phyloP scores from a whole-genome alignment of 495 filamentous ascomycete species.

The Astrocystis sublimbata region DNA sequence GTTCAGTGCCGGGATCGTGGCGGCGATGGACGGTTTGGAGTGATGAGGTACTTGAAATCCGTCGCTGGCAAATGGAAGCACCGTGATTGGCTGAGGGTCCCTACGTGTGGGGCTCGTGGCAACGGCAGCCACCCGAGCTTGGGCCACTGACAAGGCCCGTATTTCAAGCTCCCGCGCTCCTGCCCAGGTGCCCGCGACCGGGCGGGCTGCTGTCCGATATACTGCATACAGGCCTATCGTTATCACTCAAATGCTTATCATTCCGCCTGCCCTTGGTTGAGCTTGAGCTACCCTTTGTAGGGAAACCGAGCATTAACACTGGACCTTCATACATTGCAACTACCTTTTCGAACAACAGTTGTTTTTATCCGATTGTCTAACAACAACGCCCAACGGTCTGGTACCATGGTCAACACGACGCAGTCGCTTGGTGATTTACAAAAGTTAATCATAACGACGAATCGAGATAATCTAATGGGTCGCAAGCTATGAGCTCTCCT shows the following conservation, averaged over 20 bases:
- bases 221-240: neutral
- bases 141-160: conserved; percentile 16
- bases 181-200: neutral
- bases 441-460: neutral
- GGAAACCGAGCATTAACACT: neutral
- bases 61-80: conserved; percentile 25
- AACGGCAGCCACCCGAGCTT: conserved; percentile 11
- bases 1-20: conserved; percentile 16
- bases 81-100: conserved; percentile 26
- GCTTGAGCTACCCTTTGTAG: neutral
- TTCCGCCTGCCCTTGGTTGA: too few relatives aligned
- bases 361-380: neutral
- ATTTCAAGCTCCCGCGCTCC: neutral
- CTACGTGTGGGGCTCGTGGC: conserved; percentile 12
- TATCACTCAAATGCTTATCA: conserved; percentile 8
- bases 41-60: conserved; percentile 35
- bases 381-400: too few relatives aligned
- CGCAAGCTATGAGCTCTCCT: conserved; percentile 4
- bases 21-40: conserved; percentile 22
- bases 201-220: too few relatives aligned
- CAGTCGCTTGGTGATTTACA: too few relatives aligned
- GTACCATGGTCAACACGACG: too few relatives aligned
- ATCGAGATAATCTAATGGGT: neutral
- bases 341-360: too few relatives aligned
- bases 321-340: too few relatives aligned